phyloP scores from a whole-genome alignment of 2,329 filamentous ascomycete species.

The Aspergillus sp. region DNA sequence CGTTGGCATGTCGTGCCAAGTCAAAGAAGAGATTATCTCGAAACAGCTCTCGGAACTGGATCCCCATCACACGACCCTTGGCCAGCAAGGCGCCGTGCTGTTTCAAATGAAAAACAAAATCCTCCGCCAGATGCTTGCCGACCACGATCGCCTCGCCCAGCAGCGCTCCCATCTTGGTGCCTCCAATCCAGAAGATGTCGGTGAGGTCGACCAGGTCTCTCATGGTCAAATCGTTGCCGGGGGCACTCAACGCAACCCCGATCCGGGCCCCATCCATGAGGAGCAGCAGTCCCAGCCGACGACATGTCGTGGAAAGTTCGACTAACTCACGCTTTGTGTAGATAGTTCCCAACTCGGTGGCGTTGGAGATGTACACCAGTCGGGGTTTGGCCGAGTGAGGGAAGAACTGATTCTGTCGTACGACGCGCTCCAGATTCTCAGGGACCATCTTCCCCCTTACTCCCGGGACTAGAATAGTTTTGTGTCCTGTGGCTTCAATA shows the following conservation, averaged over 20 bases:
- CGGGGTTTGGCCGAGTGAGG: conserved; percentile 53
- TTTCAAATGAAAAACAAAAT: conserved; percentile 53
- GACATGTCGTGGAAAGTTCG: conserved; percentile 45
- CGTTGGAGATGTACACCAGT: conserved; percentile 53
- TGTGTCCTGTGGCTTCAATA: conserved; percentile 52
- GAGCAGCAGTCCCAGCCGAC: conserved; percentile 40
- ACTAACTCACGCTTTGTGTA: conserved; percentile 45
- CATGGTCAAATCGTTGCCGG: conserved; percentile 44
- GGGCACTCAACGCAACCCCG: conserved; percentile 42
- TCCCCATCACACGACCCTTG: conserved; percentile 50
- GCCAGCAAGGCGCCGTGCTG: conserved; percentile 52
- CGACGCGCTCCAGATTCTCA: conserved; percentile 38
- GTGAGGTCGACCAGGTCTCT: conserved; percentile 47
- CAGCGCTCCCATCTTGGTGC: conserved; percentile 52
- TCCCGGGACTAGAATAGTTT: conserved; percentile 49
- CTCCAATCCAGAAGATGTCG: conserved; percentile 56
- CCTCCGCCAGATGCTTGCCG: conserved; percentile 43
- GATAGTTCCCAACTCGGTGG: conserved; percentile 51
- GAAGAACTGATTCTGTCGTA: conserved; percentile 51
- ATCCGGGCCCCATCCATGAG: conserved; percentile 52
- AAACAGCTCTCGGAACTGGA: conserved; percentile 52
- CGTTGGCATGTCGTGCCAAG: conserved; percentile 46
- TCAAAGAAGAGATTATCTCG: conserved; percentile 46
- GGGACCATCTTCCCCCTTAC: conserved; percentile 50
- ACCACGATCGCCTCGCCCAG: conserved; percentile 53